Evolutionary conservation across 2,329 filamentous ascomycete species (phyloP).

Genomic region (Neophaeococcomyces mojaviensis): DNA sequence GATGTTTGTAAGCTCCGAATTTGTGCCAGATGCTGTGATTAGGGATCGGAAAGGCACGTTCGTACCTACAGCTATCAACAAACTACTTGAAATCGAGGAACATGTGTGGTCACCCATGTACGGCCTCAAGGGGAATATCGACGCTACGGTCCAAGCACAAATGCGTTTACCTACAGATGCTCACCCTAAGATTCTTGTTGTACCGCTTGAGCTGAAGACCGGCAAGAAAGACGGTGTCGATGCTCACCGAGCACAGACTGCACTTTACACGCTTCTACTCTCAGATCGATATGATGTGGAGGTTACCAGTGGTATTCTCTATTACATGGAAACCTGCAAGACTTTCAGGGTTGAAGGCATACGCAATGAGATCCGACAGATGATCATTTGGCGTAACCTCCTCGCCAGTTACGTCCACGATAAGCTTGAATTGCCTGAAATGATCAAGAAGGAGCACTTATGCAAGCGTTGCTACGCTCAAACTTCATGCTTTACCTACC

Average conservation of each 20-base stretch:
- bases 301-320: slow-evolving; percentile 81
- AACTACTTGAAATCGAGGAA: slow-evolving; percentile 92
- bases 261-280: slow-evolving; percentile 83
- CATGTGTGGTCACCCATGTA: slow-evolving; percentile 98
- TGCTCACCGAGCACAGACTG: slow-evolving; percentile 85
- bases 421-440: slow-evolving; percentile 72
- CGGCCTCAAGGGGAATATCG: slow-evolving; percentile 93
- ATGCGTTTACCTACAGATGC: slow-evolving; percentile 61
- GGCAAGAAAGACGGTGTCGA: slow-evolving; percentile 71
- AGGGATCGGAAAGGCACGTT: slow-evolving; percentile 71
- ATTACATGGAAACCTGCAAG: slow-evolving; percentile 87
- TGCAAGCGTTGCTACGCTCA: slow-evolving; percentile 89
- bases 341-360: slow-evolving; percentile 79
- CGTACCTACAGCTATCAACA: slow-evolving; percentile 77
- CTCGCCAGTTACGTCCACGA: slow-evolving; percentile 79
- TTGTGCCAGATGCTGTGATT: slow-evolving; percentile 64
- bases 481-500: slow-evolving; percentile 83
- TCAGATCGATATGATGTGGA: slow-evolving; percentile 92
- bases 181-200: slow-evolving; percentile 60
- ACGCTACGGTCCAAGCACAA: slow-evolving; percentile 85
- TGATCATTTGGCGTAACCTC: slow-evolving; percentile 93
- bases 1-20: slow-evolving; percentile 65
- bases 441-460: slow-evolving; percentile 73
- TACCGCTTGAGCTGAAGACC: slow-evolving; percentile 93
- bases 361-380: slow-evolving; percentile 80